Evolutionary conservation across 257 asterid species (phyloP), one percentile per base, ranked within the genome.

Genomic region (Solanum okadae): DNA sequence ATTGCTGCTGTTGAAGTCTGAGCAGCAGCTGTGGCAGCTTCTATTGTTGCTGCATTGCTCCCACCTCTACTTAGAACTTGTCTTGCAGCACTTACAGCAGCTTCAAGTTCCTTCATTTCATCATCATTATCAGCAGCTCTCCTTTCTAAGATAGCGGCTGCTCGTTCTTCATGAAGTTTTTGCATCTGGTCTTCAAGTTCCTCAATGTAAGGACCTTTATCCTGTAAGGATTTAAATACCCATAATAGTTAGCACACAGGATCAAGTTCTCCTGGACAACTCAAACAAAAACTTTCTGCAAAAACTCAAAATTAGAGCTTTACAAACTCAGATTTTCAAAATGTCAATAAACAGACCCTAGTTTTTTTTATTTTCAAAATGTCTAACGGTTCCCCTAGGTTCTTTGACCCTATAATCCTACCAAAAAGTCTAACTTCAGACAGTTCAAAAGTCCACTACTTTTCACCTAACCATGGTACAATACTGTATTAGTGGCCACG

Each of bases 181-280:
- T 94, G 98, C 93, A 96, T 93, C 87, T 94, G 98, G 81, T 96
- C 98, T 90, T 96, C 99, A 67, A 97, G 98, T 92, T 97, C 99
- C 92, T 96, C 99, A 33, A 97, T 96, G 90, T 86, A 95, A 82
- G 99, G 99, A 78, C 97, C 98, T 91, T 95, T 96, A 93, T 97
- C 93, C 99, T 97, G 95, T 89, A 90, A 92, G 59, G 84, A 22
- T 38, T 68, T 81, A 88, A 68, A 63, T 25, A 27, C 67, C 85
- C 63, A 63, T n/a, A 79, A 79, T 10, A 79, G 67, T 79, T 79
- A 44, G 40, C 85, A 44, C 67, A 44, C 27, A 27, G 67, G 65
- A 79, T 15, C n/a, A 44, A 79, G 40, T 79, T 79, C 65, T 79
- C 85, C 25, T 46, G 85, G 38, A 42, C 65, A 78, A 42, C 85